Evolutionary conservation across 495 filamentous ascomycete genomes (phyloP).

Genomic region (Aspergillus cavernicola): DNA sequence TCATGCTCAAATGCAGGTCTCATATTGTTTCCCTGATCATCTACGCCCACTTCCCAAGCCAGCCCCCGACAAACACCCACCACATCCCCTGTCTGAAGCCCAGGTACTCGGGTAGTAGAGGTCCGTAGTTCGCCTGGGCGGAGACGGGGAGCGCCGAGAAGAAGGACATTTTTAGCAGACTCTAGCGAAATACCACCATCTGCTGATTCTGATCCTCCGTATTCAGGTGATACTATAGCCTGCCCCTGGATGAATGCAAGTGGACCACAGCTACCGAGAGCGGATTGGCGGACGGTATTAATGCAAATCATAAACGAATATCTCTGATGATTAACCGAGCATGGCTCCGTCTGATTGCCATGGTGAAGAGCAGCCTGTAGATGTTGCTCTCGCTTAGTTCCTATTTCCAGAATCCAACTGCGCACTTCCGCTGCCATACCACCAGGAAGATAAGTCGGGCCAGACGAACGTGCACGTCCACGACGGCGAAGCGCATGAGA

Average conservation of each 20-base stretch:
- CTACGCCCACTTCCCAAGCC: slow-evolving; percentile 33
- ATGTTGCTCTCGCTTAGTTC: slow-evolving; percentile 31
- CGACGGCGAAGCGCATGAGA: slow-evolving; percentile 32
- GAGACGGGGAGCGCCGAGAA: slow-evolving; percentile 29
- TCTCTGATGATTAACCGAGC: neutral
- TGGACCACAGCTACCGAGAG: slow-evolving; percentile 26
- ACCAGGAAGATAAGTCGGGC: slow-evolving; percentile 29
- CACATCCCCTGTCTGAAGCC: slow-evolving; percentile 22
- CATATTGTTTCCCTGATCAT: neutral
- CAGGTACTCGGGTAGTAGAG: neutral
- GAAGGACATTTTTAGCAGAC: slow-evolving; percentile 22
- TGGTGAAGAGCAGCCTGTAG: neutral
- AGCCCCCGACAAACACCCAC: slow-evolving; percentile 33
- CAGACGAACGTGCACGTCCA: slow-evolving; percentile 24
- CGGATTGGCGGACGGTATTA: slow-evolving; percentile 14
- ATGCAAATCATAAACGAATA: slow-evolving; percentile 27
- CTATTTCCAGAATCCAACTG: slow-evolving; percentile 43
- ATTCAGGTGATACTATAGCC: neutral
- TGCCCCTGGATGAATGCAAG: slow-evolving; percentile 29
- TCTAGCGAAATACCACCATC: neutral
- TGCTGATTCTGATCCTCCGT: neutral
- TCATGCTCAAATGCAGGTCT: neutral
- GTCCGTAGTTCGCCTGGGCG: slow-evolving; percentile 5
- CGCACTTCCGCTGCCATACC: slow-evolving; percentile 44
- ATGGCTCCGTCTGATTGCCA: neutral